Percentiles rank a stretch among this genome's conserved stretches.
Evolutionary conservation across 1,284 basidiomycete genomes (phyloP).

Genomic region (Austropuccinia psidii): DNA sequence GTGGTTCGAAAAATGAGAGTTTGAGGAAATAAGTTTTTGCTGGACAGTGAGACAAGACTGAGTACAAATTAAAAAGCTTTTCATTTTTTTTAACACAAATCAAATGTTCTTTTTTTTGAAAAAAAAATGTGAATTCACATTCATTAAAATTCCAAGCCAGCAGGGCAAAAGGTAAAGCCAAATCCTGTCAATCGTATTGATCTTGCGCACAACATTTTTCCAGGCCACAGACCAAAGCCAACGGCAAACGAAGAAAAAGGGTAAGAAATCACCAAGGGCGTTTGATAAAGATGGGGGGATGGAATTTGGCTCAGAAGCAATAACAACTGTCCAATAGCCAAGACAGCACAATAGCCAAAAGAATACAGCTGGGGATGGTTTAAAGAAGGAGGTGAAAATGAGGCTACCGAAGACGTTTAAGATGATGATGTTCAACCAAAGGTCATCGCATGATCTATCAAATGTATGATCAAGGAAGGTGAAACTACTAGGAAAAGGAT

Average conservation of each 20-base stretch:
- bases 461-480: slow-evolving; percentile 36
- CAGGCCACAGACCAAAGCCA: slow-evolving; percentile 43
- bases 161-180: slow-evolving; percentile 44
- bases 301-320: neutral
- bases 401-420: slow-evolving; percentile 38
- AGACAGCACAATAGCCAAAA: slow-evolving; percentile 35
- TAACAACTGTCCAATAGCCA: slow-evolving; percentile 6
- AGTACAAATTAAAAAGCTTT: no score
- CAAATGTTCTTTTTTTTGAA: no score
- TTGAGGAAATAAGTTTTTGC: no score
- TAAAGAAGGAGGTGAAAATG: neutral
- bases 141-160: slow-evolving; percentile 46
- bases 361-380: neutral
- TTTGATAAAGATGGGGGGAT: slow-evolving; percentile 43
- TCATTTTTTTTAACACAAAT: no score
- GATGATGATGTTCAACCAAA: slow-evolving; percentile 43
- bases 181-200: slow-evolving; percentile 39
- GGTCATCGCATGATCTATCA: slow-evolving; percentile 23
- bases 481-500: slow-evolving; percentile 43
- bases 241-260: slow-evolving; percentile 45
- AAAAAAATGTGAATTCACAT: slow-evolving; percentile 37
- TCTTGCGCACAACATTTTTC: slow-evolving; percentile 35
- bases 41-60: neutral
- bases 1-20: no score
- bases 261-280: slow-evolving; percentile 45